Evolutionary conservation across 2,329 filamentous ascomycete species (phyloP).

Genomic region (Stylonectria norvegica): DNA sequence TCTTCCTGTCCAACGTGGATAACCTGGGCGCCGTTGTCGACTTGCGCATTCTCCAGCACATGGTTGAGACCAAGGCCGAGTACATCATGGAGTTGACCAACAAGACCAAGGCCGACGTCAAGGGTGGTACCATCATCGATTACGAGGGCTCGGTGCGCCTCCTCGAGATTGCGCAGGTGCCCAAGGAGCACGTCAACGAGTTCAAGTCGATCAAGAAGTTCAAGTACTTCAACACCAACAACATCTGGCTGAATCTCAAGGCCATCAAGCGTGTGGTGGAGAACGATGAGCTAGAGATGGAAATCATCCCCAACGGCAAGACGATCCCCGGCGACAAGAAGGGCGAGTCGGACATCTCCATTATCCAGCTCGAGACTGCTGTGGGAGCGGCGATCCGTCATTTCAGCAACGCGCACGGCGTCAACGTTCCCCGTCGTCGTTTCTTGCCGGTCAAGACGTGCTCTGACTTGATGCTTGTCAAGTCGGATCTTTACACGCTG

Average conservation of each 20-base stretch:
- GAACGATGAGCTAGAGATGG: conserved; percentile 97
- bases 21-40: conserved; percentile 98
- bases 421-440: conserved; percentile 94
- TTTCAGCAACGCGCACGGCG: conserved; percentile 97
- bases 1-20: conserved; percentile 99
- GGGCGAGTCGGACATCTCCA: conserved; percentile 96
- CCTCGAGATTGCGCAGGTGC: conserved; percentile 97
- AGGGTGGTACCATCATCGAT: conserved; percentile 99
- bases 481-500: conserved; percentile 97
- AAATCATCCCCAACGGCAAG: conserved; percentile 99
- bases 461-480: conserved; percentile 99
- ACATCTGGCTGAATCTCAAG: conserved; percentile 98
- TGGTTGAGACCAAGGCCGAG: conserved; percentile 94
- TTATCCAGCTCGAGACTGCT: conserved; percentile 97
- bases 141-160: conserved; percentile 96
- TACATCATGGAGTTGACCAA: conserved; percentile 99
- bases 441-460: conserved; percentile 99
- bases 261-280: conserved; percentile 98
- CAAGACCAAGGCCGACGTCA: conserved; percentile 99
- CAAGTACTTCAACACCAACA: conserved; percentile 99
- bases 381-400: conserved; percentile 98
- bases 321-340: conserved; percentile 98
- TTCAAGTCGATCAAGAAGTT: conserved; percentile 99
- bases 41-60: conserved; percentile 97
- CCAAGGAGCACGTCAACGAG: conserved; percentile 99